Evolutionary conservation across 768 basidiomycete species (phyloP).

Genomic region (Macrocybe gigantea): DNA sequence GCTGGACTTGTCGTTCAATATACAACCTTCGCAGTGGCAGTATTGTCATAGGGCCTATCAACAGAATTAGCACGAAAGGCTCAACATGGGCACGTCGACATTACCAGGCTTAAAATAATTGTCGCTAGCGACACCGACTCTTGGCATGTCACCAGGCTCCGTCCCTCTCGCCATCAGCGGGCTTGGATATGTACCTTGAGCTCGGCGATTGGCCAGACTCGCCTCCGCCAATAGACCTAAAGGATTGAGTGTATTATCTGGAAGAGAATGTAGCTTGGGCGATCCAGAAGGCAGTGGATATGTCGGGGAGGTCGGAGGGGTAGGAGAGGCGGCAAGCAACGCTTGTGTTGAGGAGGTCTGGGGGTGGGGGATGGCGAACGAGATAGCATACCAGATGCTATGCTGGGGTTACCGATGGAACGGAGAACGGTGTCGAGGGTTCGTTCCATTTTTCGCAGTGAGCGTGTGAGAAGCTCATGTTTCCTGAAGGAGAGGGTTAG

Average conservation of each 20-base stretch:
- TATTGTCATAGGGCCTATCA: constrained; percentile 82
- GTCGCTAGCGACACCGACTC: constrained; percentile 76
- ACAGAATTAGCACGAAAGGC: constrained; percentile 1
- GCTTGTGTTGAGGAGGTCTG: constrained; percentile 54
- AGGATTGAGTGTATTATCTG: constrained; percentile 90
- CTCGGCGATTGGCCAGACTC: constrained; percentile 68
- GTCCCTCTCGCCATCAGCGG: constrained; percentile 33
- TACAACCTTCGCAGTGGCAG: constrained; percentile 75
- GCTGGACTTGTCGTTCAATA: constrained; percentile 87
- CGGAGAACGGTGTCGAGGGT: constrained; percentile 89
- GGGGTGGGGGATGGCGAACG: constrained; percentile 68
- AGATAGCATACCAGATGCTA: constrained; percentile 76
- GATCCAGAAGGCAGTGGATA: constrained; percentile 39
- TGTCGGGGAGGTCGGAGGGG: constrained; percentile 36
- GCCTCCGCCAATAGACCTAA: constrained; percentile 91
- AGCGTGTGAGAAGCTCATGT: constrained; percentile 76
- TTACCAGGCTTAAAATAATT: constrained; percentile 90
- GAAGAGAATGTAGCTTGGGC: constrained; percentile 85
- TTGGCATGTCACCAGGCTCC: constrained; percentile 33
- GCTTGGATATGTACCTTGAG: constrained; percentile 38
- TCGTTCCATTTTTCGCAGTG: constrained; percentile 85
- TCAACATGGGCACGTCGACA: constrained; percentile 12
- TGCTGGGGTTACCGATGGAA: constrained; percentile 80
- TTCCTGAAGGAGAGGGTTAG: constrained; percentile 46
- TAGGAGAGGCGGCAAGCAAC: constrained; percentile 44